phyloP scores from a whole-genome alignment of 768 basidiomycete genomes.

The Suillus subaureus region DNA sequence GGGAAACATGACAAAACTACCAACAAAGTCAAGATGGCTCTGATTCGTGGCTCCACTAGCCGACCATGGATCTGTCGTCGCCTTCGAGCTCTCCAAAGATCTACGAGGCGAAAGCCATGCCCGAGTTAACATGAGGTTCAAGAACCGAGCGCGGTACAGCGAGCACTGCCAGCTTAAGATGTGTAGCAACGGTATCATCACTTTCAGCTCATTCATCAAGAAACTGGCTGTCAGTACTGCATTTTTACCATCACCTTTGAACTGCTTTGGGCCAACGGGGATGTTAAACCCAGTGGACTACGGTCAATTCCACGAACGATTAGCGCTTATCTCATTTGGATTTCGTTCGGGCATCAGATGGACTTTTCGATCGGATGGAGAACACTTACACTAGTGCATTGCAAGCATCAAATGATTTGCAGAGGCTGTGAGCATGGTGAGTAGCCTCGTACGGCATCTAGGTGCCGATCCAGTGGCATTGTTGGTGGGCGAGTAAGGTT shows the following conservation, averaged over 20 bases:
- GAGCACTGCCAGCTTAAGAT: conserved; percentile 64
- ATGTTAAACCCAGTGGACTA: conserved; percentile 19
- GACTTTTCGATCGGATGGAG: not conserved
- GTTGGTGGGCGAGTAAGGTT: not conserved
- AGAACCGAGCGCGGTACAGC: conserved; percentile 65
- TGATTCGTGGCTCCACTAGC: conserved; percentile 40
- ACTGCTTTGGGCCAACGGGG: not conserved
- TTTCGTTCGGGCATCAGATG: not conserved
- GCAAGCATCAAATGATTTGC: not conserved
- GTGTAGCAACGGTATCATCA: conserved; percentile 45
- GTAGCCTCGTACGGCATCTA: not conserved
- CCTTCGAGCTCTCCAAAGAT: conserved; percentile 66
- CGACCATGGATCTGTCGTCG: conserved; percentile 69
- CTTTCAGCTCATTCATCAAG: conserved; percentile 22
- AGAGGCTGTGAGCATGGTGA: not conserved
- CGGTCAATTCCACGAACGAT: conserved; percentile 31
- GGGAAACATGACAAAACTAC: conserved; percentile 70
- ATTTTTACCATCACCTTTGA: not conserved
- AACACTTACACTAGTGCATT: not conserved
- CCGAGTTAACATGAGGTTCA: conserved; percentile 65
- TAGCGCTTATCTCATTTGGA: conserved; percentile 29
- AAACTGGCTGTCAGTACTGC: conserved; percentile 21
- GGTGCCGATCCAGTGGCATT: not conserved
- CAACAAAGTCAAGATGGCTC: conserved; percentile 58
- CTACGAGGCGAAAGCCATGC: conserved; percentile 68